Conservation (phyloP, 305 asterid genomes). For the Fraxinus platypoda region DNA sequence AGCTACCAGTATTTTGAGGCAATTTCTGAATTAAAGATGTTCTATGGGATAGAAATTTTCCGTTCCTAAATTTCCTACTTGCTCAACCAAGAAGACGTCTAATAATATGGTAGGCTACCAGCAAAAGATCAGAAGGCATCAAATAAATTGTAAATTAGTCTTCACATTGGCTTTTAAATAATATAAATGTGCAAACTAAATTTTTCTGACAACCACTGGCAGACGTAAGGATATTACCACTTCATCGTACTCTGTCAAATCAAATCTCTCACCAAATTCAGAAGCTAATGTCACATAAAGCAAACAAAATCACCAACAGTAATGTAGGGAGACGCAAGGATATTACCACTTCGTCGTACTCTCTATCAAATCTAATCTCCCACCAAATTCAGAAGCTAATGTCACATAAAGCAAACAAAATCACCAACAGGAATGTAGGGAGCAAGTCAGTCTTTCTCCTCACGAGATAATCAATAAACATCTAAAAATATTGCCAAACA, state of each 20-base stretch:
- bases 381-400: not conserved
- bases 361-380: not conserved
- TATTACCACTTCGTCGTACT: not conserved
- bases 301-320: not conserved
- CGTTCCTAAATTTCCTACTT: not conserved
- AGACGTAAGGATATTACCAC: not conserved
- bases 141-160: not conserved
- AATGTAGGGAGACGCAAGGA: not conserved
- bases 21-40: not conserved
- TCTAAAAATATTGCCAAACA: not conserved
- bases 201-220: not conserved
- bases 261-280: not conserved
- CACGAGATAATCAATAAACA: not conserved
- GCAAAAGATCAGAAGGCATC: not conserved
- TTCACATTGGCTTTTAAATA: not conserved
- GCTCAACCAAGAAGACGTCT: not conserved
- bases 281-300: not conserved
- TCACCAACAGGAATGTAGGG: not conserved
- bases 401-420: not conserved
- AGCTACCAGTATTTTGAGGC: not conserved
- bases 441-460: not conserved
- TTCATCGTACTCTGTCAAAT: not conserved
- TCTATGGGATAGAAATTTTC: not conserved
- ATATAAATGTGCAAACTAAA: not conserved
- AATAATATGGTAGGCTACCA: not conserved